A percentile compares a stretch with the other conserved stretches of the same genome.
These are phyloP conservation scores for Prunus salicina DNA, from an alignment of 306 rosid species.

Conservation along the genomic window DNA sequence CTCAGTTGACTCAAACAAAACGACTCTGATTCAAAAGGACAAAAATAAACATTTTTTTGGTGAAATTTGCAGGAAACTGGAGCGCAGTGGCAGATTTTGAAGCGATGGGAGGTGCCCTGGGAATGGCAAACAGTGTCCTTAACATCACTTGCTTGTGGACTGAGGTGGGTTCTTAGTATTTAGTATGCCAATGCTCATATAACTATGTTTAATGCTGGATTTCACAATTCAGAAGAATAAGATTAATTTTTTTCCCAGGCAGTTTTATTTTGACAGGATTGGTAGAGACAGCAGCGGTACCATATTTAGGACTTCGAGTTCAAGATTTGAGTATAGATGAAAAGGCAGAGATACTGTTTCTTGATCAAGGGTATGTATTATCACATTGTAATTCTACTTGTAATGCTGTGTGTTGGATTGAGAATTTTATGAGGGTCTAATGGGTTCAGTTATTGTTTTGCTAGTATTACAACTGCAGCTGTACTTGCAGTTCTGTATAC, in stretches of 20 bases:
- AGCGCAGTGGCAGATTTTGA: slow-evolving; percentile 60
- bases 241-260: slow-evolving; percentile 77
- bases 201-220: neutral
- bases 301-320: slow-evolving; percentile 72
- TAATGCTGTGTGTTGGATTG: neutral
- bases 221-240: neutral
- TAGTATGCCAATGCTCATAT: neutral
- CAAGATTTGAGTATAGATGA: slow-evolving; percentile 73
- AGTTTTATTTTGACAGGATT: slow-evolving; percentile 96
- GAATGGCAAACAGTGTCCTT: slow-evolving; percentile 89
- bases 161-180: slow-evolving; percentile 51
- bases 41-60: neutral
- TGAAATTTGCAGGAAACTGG: slow-evolving; percentile 50
- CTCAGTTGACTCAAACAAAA: neutral
- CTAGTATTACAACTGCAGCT: slow-evolving; percentile 80
- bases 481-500: slow-evolving; percentile 67
- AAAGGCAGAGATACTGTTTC: slow-evolving; percentile 79
- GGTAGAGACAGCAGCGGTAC: slow-evolving; percentile 70
- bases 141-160: slow-evolving; percentile 84
- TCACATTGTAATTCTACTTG: slow-evolving; percentile 11
- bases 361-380: slow-evolving; percentile 70
- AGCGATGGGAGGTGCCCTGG: slow-evolving; percentile 98
- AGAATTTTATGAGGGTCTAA: slow-evolving; percentile 1
- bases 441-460: slow-evolving; percentile 22
- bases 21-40: neutral